These are phyloP conservation scores for Populus tremula DNA, from an alignment of 345 rosid genomes.

Conservation along the genomic window DNA sequence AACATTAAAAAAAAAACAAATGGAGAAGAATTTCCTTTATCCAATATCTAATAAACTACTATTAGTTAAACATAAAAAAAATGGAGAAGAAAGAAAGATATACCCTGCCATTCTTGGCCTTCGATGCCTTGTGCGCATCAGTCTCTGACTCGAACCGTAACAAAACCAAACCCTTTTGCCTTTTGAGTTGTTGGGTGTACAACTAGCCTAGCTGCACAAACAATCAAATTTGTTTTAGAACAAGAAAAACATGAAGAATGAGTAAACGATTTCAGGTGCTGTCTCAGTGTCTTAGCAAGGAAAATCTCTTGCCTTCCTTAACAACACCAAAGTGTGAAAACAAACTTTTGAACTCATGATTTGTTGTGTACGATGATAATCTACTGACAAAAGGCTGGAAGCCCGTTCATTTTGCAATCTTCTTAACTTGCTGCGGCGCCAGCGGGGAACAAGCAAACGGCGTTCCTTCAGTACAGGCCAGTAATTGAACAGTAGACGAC, in stretches of 20 bases:
- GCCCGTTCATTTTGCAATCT: slow-evolving; percentile 43
- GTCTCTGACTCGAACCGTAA: slow-evolving; percentile 47
- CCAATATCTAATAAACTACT: background rate
- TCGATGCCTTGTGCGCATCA: slow-evolving; percentile 59
- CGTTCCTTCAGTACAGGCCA: background rate
- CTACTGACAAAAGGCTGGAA: slow-evolving; percentile 54
- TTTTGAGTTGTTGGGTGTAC: slow-evolving; percentile 49
- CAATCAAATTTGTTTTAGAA: background rate
- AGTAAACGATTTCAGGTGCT: too few relatives aligned
- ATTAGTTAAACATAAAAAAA: background rate
- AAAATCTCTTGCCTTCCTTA: slow-evolving; percentile 29
- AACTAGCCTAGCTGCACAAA: slow-evolving; percentile 45
- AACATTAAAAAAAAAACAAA: background rate
- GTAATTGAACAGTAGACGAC: background rate
- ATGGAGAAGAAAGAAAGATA: background rate
- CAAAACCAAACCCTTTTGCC: slow-evolving; percentile 74
- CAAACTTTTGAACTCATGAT: slow-evolving; percentile 24
- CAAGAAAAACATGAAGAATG: background rate
- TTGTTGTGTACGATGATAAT: slow-evolving; percentile 35
- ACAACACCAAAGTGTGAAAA: slow-evolving; percentile 46
- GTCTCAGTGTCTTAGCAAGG: background rate
- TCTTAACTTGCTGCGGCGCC: background rate
- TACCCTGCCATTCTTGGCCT: slow-evolving; percentile 66
- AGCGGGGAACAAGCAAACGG: background rate
- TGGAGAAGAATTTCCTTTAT: too few relatives aligned